Conservation (phyloP, 2,329 filamentous ascomycete genomes). For the Botryotinia convoluta region DNA sequence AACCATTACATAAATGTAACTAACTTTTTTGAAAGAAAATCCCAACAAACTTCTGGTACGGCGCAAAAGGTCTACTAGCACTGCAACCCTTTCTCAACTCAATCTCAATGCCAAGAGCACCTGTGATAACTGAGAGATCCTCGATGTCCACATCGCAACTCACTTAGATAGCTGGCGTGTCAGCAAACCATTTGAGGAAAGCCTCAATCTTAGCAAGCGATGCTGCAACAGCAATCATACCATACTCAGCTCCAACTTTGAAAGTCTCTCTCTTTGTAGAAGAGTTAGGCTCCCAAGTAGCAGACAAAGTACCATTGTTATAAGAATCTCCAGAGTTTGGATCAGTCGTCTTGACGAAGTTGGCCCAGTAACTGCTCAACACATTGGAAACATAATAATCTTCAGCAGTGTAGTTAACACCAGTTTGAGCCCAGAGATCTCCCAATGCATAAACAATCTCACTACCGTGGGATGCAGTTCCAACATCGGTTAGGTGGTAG, state of each 20-base stretch:
- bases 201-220: neutral
- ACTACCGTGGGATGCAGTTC: neutral
- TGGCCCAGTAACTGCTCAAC: neutral
- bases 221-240: neutral
- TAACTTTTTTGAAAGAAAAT: too few relatives aligned
- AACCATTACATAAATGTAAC: neutral
- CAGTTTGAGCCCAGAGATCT: neutral
- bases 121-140: neutral
- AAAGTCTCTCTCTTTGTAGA: neutral
- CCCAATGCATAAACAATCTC: neutral
- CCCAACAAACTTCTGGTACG: neutral
- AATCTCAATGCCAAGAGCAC: neutral
- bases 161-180: neutral
- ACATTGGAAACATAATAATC: neutral
- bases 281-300: neutral
- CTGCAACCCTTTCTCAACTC: neutral
- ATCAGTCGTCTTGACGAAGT: neutral
- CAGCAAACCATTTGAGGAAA: neutral
- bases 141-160: fast-evolving
- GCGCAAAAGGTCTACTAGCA: neutral
- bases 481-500: neutral
- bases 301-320: neutral
- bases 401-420: neutral
- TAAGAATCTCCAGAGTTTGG: neutral
- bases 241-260: neutral